Evolutionary conservation across 2,329 filamentous ascomycete species (phyloP).

Genomic region (Aspergillus ochraceus): DNA sequence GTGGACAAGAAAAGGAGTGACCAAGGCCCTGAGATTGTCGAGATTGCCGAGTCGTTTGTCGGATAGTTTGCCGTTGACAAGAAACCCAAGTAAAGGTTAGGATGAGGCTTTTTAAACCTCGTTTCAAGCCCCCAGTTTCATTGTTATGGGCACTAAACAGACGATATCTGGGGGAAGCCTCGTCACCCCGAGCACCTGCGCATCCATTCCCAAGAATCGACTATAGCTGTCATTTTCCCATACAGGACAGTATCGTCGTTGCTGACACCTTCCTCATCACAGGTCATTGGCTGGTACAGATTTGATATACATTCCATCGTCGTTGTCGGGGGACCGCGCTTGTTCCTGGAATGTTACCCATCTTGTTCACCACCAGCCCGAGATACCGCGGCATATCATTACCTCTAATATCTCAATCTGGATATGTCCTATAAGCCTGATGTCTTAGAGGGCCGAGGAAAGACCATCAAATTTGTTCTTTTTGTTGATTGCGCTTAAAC

Average conservation of each 20-base stretch:
- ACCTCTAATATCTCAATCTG: too few relatives aligned
- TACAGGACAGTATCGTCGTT: not conserved
- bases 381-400: not conserved
- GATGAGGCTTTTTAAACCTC: not conserved
- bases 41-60: not conserved
- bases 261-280: not conserved
- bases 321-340: slow-evolving; percentile 23
- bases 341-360: slow-evolving; percentile 19
- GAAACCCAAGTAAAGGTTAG: not conserved
- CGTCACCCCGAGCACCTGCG: not conserved
- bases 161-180: not conserved
- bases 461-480: too few relatives aligned
- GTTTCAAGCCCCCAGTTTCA: not conserved
- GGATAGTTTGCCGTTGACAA: not conserved
- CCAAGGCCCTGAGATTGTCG: not conserved
- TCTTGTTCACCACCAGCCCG: not conserved
- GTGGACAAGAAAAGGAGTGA: not conserved
- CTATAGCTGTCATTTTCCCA: not conserved
- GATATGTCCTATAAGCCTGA: not conserved
- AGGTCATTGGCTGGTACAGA: not conserved
- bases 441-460: too few relatives aligned
- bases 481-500: too few relatives aligned
- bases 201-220: not conserved
- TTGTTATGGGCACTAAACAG: not conserved
- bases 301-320: slow-evolving; percentile 20